phyloP scores from a whole-genome alignment of 208 protist genomes.

The Leptomonas pyrrhocoris region DNA sequence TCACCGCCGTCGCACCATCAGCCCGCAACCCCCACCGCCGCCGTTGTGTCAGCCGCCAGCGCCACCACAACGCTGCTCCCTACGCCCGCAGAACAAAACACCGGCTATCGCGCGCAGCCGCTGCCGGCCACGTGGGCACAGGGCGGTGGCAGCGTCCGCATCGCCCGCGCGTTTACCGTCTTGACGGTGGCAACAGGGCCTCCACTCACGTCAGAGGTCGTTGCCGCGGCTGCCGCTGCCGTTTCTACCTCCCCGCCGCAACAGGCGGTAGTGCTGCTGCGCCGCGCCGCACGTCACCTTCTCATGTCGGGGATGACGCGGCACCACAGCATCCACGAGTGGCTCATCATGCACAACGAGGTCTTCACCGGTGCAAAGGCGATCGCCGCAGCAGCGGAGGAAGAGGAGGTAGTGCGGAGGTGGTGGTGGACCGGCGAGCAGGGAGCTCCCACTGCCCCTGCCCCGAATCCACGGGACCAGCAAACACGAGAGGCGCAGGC shows the following conservation, averaged over 20 bases:
- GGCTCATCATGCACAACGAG: constrained; percentile 26
- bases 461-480: neutral
- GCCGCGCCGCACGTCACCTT: constrained; percentile 13
- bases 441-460: no score
- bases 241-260: neutral
- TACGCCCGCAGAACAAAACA: neutral
- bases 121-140: constrained; percentile 9
- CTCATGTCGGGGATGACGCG: constrained; percentile 2
- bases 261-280: constrained; percentile 8
- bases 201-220: neutral
- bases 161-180: constrained; percentile 22
- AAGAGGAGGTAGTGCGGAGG: constrained; percentile 15
- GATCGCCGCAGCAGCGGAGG: neutral
- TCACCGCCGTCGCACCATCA: no score
- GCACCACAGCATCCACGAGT: constrained; percentile 33
- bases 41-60: no score
- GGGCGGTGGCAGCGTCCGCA: constrained; percentile 22
- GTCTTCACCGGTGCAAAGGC: neutral
- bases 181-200: constrained; percentile 20
- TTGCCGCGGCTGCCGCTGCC: neutral
- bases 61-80: neutral
- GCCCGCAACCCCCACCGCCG: no score
- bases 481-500: neutral
- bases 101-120: neutral
- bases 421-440: constrained; percentile 15